These are phyloP conservation scores for Saxophila tyrrhenica DNA, from an alignment of 495 filamentous ascomycete species.

Conservation along the genomic window DNA sequence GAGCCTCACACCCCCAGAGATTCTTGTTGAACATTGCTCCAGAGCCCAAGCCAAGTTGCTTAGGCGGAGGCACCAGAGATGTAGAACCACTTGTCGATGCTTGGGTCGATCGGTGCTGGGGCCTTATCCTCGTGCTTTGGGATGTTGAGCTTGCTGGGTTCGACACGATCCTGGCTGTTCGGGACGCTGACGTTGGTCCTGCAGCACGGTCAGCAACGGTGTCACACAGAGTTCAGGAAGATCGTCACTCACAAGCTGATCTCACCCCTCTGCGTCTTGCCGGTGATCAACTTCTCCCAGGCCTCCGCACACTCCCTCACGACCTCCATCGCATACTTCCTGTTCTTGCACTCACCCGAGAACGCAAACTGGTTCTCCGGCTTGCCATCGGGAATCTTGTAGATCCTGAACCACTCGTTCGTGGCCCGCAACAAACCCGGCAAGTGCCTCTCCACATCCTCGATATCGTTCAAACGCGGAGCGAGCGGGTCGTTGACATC, in stretches of 20 bases:
- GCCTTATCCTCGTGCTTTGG: conserved; percentile 63
- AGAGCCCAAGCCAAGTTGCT: too few relatives aligned
- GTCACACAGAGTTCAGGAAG: not conserved
- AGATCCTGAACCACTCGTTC: conserved; percentile 99
- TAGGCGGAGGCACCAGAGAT: conserved; percentile 95
- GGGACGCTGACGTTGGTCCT: conserved; percentile 70
- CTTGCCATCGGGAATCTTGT: conserved; percentile 99
- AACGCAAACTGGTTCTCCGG: conserved; percentile 99
- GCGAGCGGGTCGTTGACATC: conserved; percentile 96
- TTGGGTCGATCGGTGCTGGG: conserved; percentile 84
- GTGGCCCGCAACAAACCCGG: conserved; percentile 92
- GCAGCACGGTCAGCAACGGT: conserved; percentile 1
- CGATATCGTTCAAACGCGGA: conserved; percentile 92
- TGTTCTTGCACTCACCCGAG: conserved; percentile 99
- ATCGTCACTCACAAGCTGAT: conserved; percentile 64
- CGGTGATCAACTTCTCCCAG: conserved; percentile 89
- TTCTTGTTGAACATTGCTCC: too few relatives aligned
- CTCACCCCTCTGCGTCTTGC: conserved; percentile 64
- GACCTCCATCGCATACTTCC: conserved; percentile 93
- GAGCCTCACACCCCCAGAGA: not conserved
- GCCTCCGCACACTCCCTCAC: conserved; percentile 92
- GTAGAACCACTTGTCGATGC: conserved; percentile 99
- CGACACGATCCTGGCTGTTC: conserved; percentile 56
- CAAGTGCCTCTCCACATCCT: conserved; percentile 98
- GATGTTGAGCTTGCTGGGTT: conserved; percentile 53